Base-by-base conservation (phyloP, 805 yeast genomes). In the Pichia insulana region DNA sequence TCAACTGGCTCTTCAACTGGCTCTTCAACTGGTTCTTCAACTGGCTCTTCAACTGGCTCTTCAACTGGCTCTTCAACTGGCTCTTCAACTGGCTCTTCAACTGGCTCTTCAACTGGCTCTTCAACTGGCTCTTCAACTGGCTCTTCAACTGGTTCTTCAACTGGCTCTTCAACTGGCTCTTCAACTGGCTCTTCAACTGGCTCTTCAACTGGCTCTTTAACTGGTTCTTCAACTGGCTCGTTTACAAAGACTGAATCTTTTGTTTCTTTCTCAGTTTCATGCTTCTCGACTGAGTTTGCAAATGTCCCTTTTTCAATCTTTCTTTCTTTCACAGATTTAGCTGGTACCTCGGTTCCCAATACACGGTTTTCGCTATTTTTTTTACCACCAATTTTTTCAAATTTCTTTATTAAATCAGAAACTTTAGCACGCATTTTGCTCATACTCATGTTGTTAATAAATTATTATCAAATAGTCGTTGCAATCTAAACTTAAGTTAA, bases 111-210 rank as follows among this genome's bases (percentile, higher is more conserved):
- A 22, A 8, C 8, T 22, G 25, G 25, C 10, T 28, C 31, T 12
- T 12, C 31, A 28, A 28, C 13, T 28, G 7, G 7, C 15, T 28
- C 31, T 28, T 28, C 31, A 28, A 28, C 13, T 28, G 7, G 5
- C 25, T 22, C 31, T 28, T 6, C 4, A 12, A n/a, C 31, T 28
- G 13, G 11, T 11, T 28, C 31, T 12, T 4, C 31, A 28, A 28
- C 31, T 28, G 31, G 31, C 5, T 11, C 55, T 3, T 46, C 59
- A 4, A 45, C 53, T 25, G 43, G 8, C 5, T 22, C 8, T 6
- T 22, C 38, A 11, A 12, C 13, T 28, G 13, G 6, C 10, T 11
- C 13, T 12, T 28, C 15, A 28, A 28, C 31, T 28, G 31, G 13
- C 13, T 11, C 31, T 28, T 28, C 15, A 11, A 11, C 31, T 12